A percentile compares a stretch with the other conserved stretches of the same genome.
These are phyloP conservation scores for Discostella stelligeroides DNA, from an alignment of 108 stramenopile genomes.

Conservation along the genomic window DNA sequence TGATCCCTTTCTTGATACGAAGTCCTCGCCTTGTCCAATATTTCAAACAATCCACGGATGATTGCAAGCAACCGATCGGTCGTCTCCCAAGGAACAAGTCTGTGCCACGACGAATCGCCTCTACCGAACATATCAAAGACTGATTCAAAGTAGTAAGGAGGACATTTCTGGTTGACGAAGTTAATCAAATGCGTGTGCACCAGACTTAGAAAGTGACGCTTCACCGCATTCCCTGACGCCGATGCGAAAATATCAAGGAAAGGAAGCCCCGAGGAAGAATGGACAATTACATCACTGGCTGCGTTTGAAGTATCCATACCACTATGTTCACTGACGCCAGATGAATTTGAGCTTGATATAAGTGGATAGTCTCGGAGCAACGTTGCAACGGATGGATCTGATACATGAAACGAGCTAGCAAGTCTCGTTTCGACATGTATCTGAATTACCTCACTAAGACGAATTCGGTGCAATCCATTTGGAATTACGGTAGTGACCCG, in stretches of 20 bases:
- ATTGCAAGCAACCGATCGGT: constrained; percentile 24
- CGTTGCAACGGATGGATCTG: constrained; percentile 71
- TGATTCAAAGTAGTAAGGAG: constrained; percentile 42
- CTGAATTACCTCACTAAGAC: constrained; percentile 69
- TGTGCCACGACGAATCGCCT: constrained; percentile 32
- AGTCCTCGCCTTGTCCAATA: constrained; percentile 43
- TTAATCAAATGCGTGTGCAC: constrained; percentile 30
- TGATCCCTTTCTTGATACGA: constrained; percentile 30
- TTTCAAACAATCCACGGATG: constrained; percentile 45
- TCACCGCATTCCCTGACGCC: constrained; percentile 38
- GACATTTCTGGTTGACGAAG: constrained; percentile 22
- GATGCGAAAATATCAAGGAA: constrained; percentile 43
- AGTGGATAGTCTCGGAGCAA: constrained; percentile 69
- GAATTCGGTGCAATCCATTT: constrained; percentile 80
- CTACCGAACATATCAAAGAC: constrained; percentile 46
- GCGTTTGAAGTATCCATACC: neutral
- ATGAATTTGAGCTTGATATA: neutral
- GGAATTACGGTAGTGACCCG: constrained; percentile 80
- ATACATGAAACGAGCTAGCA: constrained; percentile 68
- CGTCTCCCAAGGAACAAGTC: constrained; percentile 38
- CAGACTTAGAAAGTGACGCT: constrained; percentile 39
- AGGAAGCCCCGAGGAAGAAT: constrained; percentile 12
- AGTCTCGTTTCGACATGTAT: constrained; percentile 77
- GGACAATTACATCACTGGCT: constrained; percentile 10
- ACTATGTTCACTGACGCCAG: neutral